Conservation (phyloP, 495 filamentous ascomycete species). For the Penicillium manginii region DNA sequence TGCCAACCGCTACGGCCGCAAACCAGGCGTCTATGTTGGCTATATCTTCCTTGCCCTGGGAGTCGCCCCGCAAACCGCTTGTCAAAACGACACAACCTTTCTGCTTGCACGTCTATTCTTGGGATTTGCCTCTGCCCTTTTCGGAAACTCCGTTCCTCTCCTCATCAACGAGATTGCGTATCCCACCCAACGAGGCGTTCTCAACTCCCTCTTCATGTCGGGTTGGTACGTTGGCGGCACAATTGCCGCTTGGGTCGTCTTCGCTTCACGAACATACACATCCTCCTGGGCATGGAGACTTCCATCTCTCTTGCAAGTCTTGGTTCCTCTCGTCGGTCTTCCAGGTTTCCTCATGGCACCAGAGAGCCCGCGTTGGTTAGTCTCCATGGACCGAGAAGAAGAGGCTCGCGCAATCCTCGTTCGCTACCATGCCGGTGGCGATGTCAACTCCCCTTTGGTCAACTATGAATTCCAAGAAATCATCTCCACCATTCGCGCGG, state of each 20-base stretch:
- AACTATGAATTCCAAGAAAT: constrained; percentile 33
- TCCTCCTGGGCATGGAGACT: constrained; percentile 54
- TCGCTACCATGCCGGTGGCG: constrained; percentile 33
- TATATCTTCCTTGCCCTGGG: constrained; percentile 64
- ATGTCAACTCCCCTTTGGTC: constrained; percentile 22
- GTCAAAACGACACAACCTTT: constrained; percentile 52
- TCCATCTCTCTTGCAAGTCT: constrained; percentile 55
- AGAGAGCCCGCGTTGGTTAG: constrained; percentile 51
- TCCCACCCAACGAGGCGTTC: constrained; percentile 61
- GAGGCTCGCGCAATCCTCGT: constrained; percentile 42
- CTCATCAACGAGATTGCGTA: constrained; percentile 66
- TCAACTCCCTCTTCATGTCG: constrained; percentile 66
- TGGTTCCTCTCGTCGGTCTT: constrained; percentile 46
- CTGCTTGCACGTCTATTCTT: constrained; percentile 62
- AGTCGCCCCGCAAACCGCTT: constrained; percentile 55
- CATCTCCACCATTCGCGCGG: constrained; percentile 21
- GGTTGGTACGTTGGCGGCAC: constrained; percentile 64
- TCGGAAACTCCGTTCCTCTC: constrained; percentile 61
- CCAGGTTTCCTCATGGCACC: constrained; percentile 43
- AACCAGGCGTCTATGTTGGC: constrained; percentile 59
- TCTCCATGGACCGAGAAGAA: constrained; percentile 33
- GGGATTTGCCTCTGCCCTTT: constrained; percentile 61
- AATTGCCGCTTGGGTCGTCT: constrained; percentile 33
- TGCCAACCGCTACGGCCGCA: constrained; percentile 62
- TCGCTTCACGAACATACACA: constrained; percentile 30